A percentile compares a stretch with the other conserved stretches of the same genome.
These are phyloP conservation scores for Wickerhamiella lipophila DNA, from an alignment of 805 yeast species.

Conservation along the genomic window DNA sequence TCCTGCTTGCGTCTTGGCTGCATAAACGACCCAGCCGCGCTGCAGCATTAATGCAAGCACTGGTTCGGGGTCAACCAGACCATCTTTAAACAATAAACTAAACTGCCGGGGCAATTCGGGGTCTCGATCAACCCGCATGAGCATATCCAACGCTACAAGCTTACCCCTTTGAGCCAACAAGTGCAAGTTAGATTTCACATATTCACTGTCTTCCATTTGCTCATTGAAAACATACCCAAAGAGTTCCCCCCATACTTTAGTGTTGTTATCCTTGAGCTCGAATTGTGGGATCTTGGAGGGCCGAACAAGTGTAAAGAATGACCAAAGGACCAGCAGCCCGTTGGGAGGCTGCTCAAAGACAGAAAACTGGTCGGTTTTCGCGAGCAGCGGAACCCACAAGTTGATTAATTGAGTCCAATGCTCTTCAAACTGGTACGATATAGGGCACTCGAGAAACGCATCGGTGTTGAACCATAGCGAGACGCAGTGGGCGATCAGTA, in stretches of 20 bases:
- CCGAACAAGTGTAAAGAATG: slow-evolving; percentile 1
- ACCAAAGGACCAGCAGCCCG: not conserved
- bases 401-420: not conserved
- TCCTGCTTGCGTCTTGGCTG: not conserved
- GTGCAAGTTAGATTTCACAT: not conserved
- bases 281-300: not conserved
- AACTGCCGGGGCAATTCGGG: not conserved
- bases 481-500: not conserved
- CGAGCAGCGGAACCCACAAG: not conserved
- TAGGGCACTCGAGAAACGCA: not conserved
- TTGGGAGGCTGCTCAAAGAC: not conserved
- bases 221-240: not conserved
- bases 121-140: slow-evolving; percentile 1
- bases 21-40: not conserved
- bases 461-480: not conserved
- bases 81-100: not conserved
- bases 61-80: slow-evolving; percentile 1
- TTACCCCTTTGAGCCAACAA: not conserved
- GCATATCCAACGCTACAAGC: slow-evolving; percentile 8
- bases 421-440: not conserved
- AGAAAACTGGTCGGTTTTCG: not conserved
- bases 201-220: not conserved
- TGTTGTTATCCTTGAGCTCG: not conserved
- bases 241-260: slow-evolving; percentile 2
- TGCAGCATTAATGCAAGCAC: not conserved